A percentile compares a stretch with the other conserved stretches of the same genome.
Conservation (phyloP, 2,329 filamentous ascomycete species). For the Tolypocladium tropicale region DNA sequence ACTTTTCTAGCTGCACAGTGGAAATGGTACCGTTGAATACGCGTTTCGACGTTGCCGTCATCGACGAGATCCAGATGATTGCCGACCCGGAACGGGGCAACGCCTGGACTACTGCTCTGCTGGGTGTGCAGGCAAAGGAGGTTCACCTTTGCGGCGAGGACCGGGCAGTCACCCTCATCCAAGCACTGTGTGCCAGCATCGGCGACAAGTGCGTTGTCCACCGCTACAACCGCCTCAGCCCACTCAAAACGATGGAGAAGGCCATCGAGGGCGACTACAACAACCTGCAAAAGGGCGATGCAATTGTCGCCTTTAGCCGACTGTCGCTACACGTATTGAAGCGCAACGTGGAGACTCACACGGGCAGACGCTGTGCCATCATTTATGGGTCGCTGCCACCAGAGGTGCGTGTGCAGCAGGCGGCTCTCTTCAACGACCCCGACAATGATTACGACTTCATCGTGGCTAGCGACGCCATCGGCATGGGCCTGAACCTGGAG, state of each 20-base stretch:
- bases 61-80: conserved; percentile 99
- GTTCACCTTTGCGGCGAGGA: conserved; percentile 90
- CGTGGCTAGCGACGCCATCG: conserved; percentile 90
- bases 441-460: conserved; percentile 92
- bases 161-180: conserved; percentile 67
- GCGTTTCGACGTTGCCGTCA: conserved; percentile 76
- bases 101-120: conserved; percentile 87
- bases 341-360: conserved; percentile 61
- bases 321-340: conserved; percentile 74
- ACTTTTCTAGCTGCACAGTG: conserved; percentile 79
- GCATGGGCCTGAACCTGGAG: conserved; percentile 91
- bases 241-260: conserved; percentile 53
- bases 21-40: conserved; percentile 63
- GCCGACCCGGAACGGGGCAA: conserved; percentile 69
- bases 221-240: conserved; percentile 73
- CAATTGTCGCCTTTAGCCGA: conserved; percentile 78
- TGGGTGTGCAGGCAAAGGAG: conserved; percentile 80
- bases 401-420: conserved; percentile 86
- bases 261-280: conserved; percentile 55
- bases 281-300: conserved; percentile 77
- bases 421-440: conserved; percentile 86
- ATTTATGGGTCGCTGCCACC: conserved; percentile 89
- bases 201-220: conserved; percentile 80
- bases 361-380: conserved; percentile 74
- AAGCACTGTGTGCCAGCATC: conserved; percentile 63